Base-by-base conservation (phyloP, 2,329 filamentous ascomycete genomes). In the Trichophyton simii region DNA sequence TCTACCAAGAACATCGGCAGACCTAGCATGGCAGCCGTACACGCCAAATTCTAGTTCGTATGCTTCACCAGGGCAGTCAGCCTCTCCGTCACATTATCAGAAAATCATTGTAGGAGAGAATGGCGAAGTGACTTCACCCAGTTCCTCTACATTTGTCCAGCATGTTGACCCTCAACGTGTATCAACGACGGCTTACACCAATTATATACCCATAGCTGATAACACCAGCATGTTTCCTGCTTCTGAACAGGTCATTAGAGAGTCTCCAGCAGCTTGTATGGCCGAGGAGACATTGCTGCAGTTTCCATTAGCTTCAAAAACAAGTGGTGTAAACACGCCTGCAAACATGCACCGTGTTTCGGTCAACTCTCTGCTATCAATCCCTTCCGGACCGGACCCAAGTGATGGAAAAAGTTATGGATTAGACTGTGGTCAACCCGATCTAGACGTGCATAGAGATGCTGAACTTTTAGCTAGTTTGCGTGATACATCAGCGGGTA, bases 361-460 rank as follows among this genome's bases (percentile, higher is more conserved):
- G 7, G 84, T 89, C 36, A 83, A 82, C 66, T 87, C 85, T 11
- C 72, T 89, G 6, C 73, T 89, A 3, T 81, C 15, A 77, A 81
- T 2, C 52, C 8, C 38, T 5, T 11, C 34, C 20, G 25, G 6
- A 4, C 13, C 20, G 5, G 13, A 9, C 46, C 18, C 18, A 54
- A 36, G 22, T 18, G 70, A 72, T n/a, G 70, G 69, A 6, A 70
- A 74, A 36, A 72, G 73, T 60, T 90, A 88, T 69, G 88, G 89
- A 4, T 81, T 87, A 63, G 89, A 92, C 68, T 78, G 83, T 61
- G 89, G 88, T 0, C 78, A 84, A 63, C 80, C 80, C 8, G 88
- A 92, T 72, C 74, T 83, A 20, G 88, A 92, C 67, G 75, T 88
- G 0, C 83, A 83, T 31, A 82, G 57, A 58, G 91, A 91, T 66